Percentiles rank a stretch among this genome's conserved stretches.
These are phyloP conservation scores for Lyophyllum semitale DNA, from an alignment of 768 basidiomycete species.

Conservation along the genomic window DNA sequence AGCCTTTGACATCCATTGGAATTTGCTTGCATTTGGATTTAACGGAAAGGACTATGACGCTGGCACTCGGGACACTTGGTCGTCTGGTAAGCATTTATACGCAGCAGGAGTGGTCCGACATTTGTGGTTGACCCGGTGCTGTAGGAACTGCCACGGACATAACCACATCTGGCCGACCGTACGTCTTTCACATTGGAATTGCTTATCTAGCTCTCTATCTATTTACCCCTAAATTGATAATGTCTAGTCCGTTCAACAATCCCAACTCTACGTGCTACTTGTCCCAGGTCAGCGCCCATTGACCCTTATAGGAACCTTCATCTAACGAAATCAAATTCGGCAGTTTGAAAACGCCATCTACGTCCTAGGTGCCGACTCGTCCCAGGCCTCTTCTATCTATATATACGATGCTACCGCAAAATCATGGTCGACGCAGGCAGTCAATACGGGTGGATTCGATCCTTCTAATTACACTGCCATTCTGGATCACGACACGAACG, in stretches of 20 bases:
- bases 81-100: no score
- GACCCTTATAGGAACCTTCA: neutral
- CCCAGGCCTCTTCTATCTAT: slow-evolving; percentile 70
- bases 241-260: slow-evolving; percentile 62
- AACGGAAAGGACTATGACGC: slow-evolving; percentile 84
- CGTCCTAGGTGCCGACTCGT: slow-evolving; percentile 74
- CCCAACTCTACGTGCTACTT: slow-evolving; percentile 70
- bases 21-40: slow-evolving; percentile 87
- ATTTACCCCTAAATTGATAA: neutral
- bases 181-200: no score
- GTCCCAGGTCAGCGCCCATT: slow-evolving; percentile 47
- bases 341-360: slow-evolving; percentile 88
- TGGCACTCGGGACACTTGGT: slow-evolving; percentile 55
- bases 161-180: slow-evolving; percentile 81
- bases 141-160: slow-evolving; percentile 64
- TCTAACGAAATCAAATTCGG: neutral
- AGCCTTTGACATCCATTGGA: slow-evolving; percentile 78
- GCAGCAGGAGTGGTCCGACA: neutral
- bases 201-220: no score
- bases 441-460: slow-evolving; percentile 57
- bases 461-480: slow-evolving; percentile 66
- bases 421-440: slow-evolving; percentile 78
- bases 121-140: slow-evolving; percentile 3
- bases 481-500: slow-evolving; percentile 93
- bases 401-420: slow-evolving; percentile 76